Evolutionary conservation across 2,329 filamentous ascomycete species (phyloP), one percentile per base, ranked within the genome.

Genomic region (Penicillium sp.): DNA sequence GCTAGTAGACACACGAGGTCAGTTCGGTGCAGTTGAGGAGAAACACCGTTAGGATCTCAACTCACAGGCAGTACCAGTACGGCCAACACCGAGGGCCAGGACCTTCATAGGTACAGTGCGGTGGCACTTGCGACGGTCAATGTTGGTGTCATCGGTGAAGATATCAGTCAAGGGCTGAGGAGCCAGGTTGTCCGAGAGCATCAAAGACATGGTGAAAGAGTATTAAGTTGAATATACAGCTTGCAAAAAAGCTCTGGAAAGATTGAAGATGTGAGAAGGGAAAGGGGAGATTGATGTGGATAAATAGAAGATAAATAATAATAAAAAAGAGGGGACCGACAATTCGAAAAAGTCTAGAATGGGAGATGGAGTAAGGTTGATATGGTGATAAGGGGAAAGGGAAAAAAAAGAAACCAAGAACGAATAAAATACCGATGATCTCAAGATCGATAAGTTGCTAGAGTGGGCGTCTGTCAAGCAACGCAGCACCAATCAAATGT

Each of bases 41-140:
- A 11, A 14, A 25, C 14, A 44, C 4, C n/a, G 14, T 27, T 22
- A 18, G n/a, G 25, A 33, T 26, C 44, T 51, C 15, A 29, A 77
- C 81, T 68, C 79, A 84, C 85, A 89, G 31, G 86, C 83, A 65
- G 88, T 90, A 67, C 87, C 87, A 8, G 87, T 90, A 59, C 87
- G 81, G 53, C 86, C 85, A 18, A 89, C 79, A 44, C 87, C 88
- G 0, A 91, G 80, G 45, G 86, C 82, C 31, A 90, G 82, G 45
- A 90, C 84, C 69, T 84, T 84, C 87, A 90, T 90, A 31, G 87
- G 87, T 49, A 89, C 86, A 29, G 78, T 82, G 53, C 88, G 85
- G 56, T 79, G 81, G 71, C 85, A 86, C 77, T 85, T 76, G 62
- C 84, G 79, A 48, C 84, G 79, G 73, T 90, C 85, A 71, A 90